Evolutionary conservation across 768 basidiomycete species (phyloP).

Genomic region (Xerocomellus dryophilus): DNA sequence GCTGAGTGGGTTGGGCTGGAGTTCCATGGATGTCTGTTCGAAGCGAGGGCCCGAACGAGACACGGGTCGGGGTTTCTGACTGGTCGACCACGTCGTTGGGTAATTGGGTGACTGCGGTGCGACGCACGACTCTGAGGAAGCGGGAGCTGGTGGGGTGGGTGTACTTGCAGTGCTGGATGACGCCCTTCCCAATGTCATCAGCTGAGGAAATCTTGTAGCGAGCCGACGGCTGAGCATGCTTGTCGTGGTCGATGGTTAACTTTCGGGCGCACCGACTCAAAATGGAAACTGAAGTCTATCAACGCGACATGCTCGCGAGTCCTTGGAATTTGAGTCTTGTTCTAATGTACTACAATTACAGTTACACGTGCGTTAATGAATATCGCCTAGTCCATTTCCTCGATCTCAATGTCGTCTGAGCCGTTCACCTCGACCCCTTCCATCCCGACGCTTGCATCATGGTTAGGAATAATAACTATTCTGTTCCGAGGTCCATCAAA

Average conservation of each 20-base stretch:
- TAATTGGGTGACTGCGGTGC: conserved; percentile 80
- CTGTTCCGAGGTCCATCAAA: conserved; percentile 84
- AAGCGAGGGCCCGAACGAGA: conserved; percentile 71
- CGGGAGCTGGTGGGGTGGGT: conserved; percentile 7
- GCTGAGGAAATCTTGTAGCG: conserved; percentile 14
- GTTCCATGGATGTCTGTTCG: conserved; percentile 84
- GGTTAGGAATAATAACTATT: conserved; percentile 78
- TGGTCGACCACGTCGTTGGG: conserved; percentile 79
- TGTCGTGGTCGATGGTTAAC: conserved; percentile 5
- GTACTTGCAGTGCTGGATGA: conserved; percentile 23
- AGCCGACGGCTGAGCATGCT: conserved; percentile 32
- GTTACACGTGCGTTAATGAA: not conserved
- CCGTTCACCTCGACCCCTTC: conserved; percentile 59
- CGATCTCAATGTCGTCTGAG: conserved; percentile 44
- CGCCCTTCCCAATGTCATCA: conserved; percentile 19
- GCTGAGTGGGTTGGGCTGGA: conserved; percentile 86
- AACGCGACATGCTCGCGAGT: too few species aligned
- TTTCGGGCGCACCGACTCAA: conserved; percentile 1
- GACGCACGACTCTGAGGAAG: conserved; percentile 30
- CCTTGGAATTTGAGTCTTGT: not conserved
- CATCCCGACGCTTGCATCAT: conserved; percentile 48
- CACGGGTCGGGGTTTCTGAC: conserved; percentile 67
- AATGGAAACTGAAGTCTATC: conserved; percentile 11
- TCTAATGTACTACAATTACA: not conserved
- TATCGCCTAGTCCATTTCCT: conserved; percentile 18